phyloP scores from a whole-genome alignment of 768 basidiomycete species.

The Psilocybe cubensis region DNA sequence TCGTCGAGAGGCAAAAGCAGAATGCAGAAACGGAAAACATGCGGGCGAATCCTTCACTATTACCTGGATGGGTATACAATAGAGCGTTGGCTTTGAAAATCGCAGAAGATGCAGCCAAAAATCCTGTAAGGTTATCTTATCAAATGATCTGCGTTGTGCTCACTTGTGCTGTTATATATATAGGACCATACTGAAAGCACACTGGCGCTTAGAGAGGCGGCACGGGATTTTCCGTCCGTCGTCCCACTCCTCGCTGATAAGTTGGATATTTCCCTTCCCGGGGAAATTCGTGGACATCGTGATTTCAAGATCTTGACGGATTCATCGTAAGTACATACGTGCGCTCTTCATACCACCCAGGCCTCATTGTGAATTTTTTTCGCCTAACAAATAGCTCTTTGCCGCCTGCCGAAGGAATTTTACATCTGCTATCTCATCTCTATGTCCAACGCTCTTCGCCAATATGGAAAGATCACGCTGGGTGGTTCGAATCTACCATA shows the following conservation, averaged over 20 bases:
- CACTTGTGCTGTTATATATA: neutral
- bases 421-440: constrained; percentile 86
- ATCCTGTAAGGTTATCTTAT: constrained; percentile 29
- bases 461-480: constrained; percentile 79
- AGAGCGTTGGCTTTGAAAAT: constrained; percentile 69
- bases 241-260: constrained; percentile 87
- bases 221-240: constrained; percentile 78
- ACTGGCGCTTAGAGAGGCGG: constrained; percentile 71
- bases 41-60: constrained; percentile 53
- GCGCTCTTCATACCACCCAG: neutral
- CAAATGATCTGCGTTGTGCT: neutral
- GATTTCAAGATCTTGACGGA: constrained; percentile 76
- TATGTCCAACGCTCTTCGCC: constrained; percentile 79
- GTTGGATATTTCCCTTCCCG: constrained; percentile 68
- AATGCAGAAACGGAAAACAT: constrained; percentile 18
- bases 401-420: constrained; percentile 43
- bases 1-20: constrained; percentile 31
- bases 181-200: constrained; percentile 66
- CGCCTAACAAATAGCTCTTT: constrained; percentile 34
- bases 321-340: constrained; percentile 48
- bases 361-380: neutral
- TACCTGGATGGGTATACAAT: constrained; percentile 83
- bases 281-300: constrained; percentile 57
- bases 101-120: constrained; percentile 48
- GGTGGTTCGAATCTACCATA: constrained; percentile 75